Percentiles rank a stretch among this genome's conserved stretches.
phyloP scores from a whole-genome alignment of 2,329 filamentous ascomycete species.

The Claviceps spartinae region DNA sequence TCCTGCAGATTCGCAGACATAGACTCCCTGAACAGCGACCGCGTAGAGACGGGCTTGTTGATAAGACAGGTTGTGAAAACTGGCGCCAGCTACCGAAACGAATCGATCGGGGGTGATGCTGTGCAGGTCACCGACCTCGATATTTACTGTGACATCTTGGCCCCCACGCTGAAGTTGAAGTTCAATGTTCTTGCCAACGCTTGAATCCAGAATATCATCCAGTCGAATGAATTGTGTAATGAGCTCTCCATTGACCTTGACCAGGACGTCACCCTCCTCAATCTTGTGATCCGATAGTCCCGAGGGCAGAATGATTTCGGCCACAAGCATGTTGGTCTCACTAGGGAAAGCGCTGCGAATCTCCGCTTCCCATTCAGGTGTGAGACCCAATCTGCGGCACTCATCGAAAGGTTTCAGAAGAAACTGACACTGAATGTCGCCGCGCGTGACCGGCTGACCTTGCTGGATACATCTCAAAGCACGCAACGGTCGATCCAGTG shows the following conservation, averaged over 20 bases:
- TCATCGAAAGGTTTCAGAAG: constrained; percentile 96
- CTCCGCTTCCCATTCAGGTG: constrained; percentile 71
- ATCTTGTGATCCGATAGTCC: constrained; percentile 79
- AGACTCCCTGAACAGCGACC: constrained; percentile 83
- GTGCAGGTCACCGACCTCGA: constrained; percentile 81
- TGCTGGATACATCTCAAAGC: constrained; percentile 77
- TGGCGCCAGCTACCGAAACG: constrained; percentile 82
- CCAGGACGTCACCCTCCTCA: constrained; percentile 83
- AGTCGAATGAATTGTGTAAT: constrained; percentile 86
- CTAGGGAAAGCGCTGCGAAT: constrained; percentile 74
- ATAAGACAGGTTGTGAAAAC: constrained; percentile 93
- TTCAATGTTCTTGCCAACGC: constrained; percentile 63
- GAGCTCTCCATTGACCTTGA: constrained; percentile 87
- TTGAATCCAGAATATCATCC: constrained; percentile 83
- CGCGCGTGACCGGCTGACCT: constrained; percentile 63
- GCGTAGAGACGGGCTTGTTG: constrained; percentile 95
- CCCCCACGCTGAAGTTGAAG: constrained; percentile 81
- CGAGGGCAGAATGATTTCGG: constrained; percentile 84
- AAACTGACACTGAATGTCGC: constrained; percentile 97
- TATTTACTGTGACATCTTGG: constrained; percentile 70
- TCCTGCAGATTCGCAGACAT: constrained; percentile 84
- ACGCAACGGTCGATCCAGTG: constrained; percentile 76
- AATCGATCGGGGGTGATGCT: constrained; percentile 92
- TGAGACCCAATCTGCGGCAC: constrained; percentile 77
- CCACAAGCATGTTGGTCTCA: constrained; percentile 93